Base-by-base conservation (phyloP, 2,329 filamentous ascomycete species). In the Ustulina deusta region DNA sequence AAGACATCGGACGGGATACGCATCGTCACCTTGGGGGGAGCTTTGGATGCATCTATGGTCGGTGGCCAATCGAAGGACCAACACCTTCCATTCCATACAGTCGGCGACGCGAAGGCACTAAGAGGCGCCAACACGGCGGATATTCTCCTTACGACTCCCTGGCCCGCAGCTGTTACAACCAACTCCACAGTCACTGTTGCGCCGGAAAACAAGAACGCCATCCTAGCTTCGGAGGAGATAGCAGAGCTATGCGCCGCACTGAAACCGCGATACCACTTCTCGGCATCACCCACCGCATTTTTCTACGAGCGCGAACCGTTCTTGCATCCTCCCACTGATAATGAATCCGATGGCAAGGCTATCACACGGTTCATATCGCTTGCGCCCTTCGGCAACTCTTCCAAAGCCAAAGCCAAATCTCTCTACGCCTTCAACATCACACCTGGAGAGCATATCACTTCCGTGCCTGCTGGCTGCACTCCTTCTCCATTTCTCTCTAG, bases 291-390 rank as follows among this genome's bases (percentile, higher is more conserved):
- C 0, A 79, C 78, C 9, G 81, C 85, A 6, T 90, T 90, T 74
- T 95, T 92, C 80, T 98, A 91, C 78, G 95, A 99, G 81, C 90
- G 96, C 63, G 96, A 98, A 79, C 93, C 95, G 0, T 99, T 97
- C 82, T 90, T 96, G 75, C 91, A 97, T 77, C 84, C 86, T 1
- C 61, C 72, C 1, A 72, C 80, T 6, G 78, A 79, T 42, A 80
- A 81, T 15, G 81, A 82, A 0, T 73, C 78, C 6, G 85, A 90
- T 64, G 80, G 83, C 25, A 85, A 86, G 71, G 82, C 84, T 1
- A 80, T 97, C 10, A 98, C 96, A 1, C 89, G 96, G 20, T 99
- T 99, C 81, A 92, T 98, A 74, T 97, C 94, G 61, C 83, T 98
- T 61, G 94, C 94, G 0, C 85, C 91, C 0, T 94, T 89, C 74